These are phyloP conservation scores for Blastocrithidia nonstop DNA, from an alignment of 208 protist genomes.

Conservation along the genomic window DNA sequence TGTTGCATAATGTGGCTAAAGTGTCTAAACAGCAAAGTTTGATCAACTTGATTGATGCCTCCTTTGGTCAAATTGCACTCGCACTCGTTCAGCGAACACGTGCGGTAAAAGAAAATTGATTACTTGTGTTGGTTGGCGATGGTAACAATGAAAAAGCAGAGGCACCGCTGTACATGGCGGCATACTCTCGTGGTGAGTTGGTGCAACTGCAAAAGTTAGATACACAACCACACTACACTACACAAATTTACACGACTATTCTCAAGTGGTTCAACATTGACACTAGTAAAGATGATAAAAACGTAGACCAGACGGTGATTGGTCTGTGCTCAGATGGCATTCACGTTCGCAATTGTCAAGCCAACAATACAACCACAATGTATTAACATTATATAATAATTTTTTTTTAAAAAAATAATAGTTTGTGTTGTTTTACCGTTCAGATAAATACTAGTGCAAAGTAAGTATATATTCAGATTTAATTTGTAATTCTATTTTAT, in stretches of 20 bases:
- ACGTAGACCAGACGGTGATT: not conserved
- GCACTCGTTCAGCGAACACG: conserved; percentile 22
- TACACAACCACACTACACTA: not conserved
- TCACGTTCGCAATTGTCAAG: not conserved
- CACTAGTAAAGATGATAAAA: conserved; percentile 30
- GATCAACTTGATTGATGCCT: conserved; percentile 52
- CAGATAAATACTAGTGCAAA: too few species aligned
- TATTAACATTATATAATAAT: not conserved
- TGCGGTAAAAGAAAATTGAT: conserved; percentile 38
- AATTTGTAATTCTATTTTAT: too few species aligned
- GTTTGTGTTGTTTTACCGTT: too few species aligned
- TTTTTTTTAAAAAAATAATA: too few species aligned
- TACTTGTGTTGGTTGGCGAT: conserved; percentile 49
- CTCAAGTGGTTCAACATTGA: conserved; percentile 68
- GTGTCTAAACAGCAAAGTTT: conserved; percentile 36
- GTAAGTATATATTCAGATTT: too few species aligned
- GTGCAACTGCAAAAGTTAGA: conserved; percentile 16
- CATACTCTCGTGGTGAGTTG: conserved; percentile 34
- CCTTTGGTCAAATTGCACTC: conserved; percentile 32
- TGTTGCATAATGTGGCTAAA: too few species aligned
- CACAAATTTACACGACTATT: not conserved
- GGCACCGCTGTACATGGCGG: conserved; percentile 37
- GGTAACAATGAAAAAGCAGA: conserved; percentile 12
- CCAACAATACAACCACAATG: not conserved
- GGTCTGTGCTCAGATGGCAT: not conserved